These are phyloP conservation scores for Cubamyces lactineus DNA, from an alignment of 768 basidiomycete genomes.

Conservation along the genomic window DNA sequence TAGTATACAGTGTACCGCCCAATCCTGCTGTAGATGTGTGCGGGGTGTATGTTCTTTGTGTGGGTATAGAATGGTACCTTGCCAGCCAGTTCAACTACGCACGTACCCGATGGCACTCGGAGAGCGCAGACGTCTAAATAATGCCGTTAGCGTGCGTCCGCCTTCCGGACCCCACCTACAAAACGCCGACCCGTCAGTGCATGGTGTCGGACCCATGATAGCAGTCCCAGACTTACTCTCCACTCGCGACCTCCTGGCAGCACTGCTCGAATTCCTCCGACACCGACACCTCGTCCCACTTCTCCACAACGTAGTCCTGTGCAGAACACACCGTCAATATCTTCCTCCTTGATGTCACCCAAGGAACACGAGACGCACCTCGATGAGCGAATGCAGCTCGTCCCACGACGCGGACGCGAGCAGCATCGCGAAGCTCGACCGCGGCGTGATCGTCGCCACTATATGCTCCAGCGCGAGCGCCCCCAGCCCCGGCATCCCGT, in stretches of 20 bases:
- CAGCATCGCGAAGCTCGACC: slow-evolving; percentile 67
- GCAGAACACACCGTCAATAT: neutral
- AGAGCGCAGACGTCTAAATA: slow-evolving; percentile 69
- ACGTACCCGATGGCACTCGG: slow-evolving; percentile 41
- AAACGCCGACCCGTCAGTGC: slow-evolving; percentile 5
- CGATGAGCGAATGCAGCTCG: slow-evolving; percentile 60
- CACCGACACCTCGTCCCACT: slow-evolving; percentile 70
- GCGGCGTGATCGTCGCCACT: slow-evolving; percentile 66
- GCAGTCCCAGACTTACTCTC: slow-evolving; percentile 56
- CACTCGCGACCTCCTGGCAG: slow-evolving; percentile 71
- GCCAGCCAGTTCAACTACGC: slow-evolving; percentile 17
- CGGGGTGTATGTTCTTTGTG: too few relatives aligned
- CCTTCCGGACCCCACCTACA: slow-evolving; percentile 72
- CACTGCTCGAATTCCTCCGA: slow-evolving; percentile 69
- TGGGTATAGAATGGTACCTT: too few relatives aligned
- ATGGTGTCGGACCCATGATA: neutral
- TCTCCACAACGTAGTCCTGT: slow-evolving; percentile 76
- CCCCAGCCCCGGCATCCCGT: slow-evolving; percentile 67
- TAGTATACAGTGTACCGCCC: too few relatives aligned
- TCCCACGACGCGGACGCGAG: slow-evolving; percentile 73
- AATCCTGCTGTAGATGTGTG: too few relatives aligned
- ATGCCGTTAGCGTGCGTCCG: slow-evolving; percentile 65
- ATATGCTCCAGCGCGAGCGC: slow-evolving; percentile 72
- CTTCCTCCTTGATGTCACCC: slow-evolving; percentile 12
- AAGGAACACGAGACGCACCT: slow-evolving; percentile 45